These are phyloP conservation scores for Clitocybe nebularis DNA, from an alignment of 1,284 basidiomycete genomes.

Conservation along the genomic window DNA sequence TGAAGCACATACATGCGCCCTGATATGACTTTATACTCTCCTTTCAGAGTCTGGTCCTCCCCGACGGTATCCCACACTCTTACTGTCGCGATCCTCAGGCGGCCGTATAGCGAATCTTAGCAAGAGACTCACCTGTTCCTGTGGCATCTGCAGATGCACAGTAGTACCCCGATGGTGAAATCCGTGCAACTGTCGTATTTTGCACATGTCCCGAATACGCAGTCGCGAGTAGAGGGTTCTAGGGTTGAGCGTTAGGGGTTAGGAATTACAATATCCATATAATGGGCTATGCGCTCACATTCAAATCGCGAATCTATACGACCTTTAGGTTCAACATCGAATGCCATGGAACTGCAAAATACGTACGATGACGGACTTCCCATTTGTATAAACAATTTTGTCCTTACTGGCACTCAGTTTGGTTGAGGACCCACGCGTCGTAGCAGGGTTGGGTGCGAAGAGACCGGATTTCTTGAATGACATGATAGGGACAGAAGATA, in stretches of 20 bases:
- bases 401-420: slow-evolving; percentile 83
- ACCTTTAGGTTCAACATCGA: neutral
- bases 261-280: too few relatives aligned
- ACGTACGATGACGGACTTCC: slow-evolving; percentile 80
- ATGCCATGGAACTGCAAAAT: slow-evolving; percentile 18
- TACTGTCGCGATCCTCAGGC: slow-evolving; percentile 39
- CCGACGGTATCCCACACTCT: slow-evolving; percentile 93
- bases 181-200: slow-evolving; percentile 83
- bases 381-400: slow-evolving; percentile 86
- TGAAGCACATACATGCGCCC: slow-evolving; percentile 62
- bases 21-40: slow-evolving; percentile 79
- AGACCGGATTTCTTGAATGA: slow-evolving; percentile 54
- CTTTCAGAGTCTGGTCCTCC: slow-evolving; percentile 82
- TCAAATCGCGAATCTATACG: slow-evolving; percentile 45
- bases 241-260: slow-evolving; percentile 7
- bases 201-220: slow-evolving; percentile 82
- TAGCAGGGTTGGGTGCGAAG: slow-evolving; percentile 75
- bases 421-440: slow-evolving; percentile 70
- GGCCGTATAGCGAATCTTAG: neutral
- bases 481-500: slow-evolving; percentile 31
- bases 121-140: slow-evolving; percentile 63
- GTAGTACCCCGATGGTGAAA: slow-evolving; percentile 94
- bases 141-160: slow-evolving; percentile 84
- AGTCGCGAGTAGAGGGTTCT: slow-evolving; percentile 57
- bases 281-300: slow-evolving; percentile 28